Conservation (phyloP, 2,329 filamentous ascomycete species). For the Fusarium sp. region DNA sequence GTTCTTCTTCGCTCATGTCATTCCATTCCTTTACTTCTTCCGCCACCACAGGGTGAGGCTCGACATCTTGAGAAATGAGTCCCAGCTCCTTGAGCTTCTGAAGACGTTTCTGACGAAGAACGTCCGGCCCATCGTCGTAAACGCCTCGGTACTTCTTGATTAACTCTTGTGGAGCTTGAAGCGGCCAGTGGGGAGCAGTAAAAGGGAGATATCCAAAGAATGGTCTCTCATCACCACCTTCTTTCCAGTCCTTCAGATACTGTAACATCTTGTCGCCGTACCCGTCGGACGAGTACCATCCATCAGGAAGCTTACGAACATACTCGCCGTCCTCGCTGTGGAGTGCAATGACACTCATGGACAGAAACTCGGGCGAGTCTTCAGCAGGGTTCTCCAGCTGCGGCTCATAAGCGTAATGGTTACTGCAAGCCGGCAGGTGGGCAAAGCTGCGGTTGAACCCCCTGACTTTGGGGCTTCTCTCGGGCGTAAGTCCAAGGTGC, state of each 20-base stretch:
- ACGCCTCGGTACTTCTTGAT: neutral
- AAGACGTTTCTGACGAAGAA: neutral
- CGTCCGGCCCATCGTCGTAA: neutral
- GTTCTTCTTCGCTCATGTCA: too few relatives aligned
- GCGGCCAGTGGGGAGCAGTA: slow-evolving; percentile 4
- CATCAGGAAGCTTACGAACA: neutral
- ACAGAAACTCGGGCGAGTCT: too few relatives aligned
- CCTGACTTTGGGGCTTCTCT: neutral
- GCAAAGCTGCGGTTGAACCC: slow-evolving; percentile 49
- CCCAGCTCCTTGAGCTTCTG: neutral
- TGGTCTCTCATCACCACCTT: neutral
- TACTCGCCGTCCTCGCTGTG: neutral
- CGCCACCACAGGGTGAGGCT: neutral
- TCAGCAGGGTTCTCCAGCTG: too few relatives aligned
- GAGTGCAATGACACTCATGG: neutral
- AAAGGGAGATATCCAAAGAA: slow-evolving; percentile 12
- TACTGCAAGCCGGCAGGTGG: slow-evolving; percentile 59
- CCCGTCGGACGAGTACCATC: slow-evolving; percentile 1
- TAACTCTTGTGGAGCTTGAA: neutral
- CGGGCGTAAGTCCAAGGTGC: slow-evolving; percentile 5
- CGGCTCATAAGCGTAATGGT: slow-evolving; percentile 62
- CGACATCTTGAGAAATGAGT: neutral
- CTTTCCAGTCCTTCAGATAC: neutral
- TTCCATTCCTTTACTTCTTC: too few relatives aligned
- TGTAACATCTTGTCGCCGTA: neutral